Evolutionary conservation across 345 rosid genomes (phyloP).

Genomic region (Carallia brachiata): DNA sequence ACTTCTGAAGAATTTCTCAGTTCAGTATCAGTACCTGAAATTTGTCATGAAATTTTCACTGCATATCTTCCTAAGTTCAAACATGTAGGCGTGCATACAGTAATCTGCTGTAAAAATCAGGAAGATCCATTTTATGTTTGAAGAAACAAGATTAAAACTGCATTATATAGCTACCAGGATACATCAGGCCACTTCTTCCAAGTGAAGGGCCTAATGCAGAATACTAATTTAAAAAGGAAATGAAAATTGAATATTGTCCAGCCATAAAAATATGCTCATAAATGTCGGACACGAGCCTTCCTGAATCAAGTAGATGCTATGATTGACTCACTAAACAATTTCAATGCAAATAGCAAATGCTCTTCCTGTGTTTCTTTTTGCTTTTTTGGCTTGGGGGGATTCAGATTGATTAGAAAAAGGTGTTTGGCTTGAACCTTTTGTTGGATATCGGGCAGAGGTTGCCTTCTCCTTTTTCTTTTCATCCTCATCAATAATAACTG

Average conservation of each 20-base stretch:
- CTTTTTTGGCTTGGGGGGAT: not conserved
- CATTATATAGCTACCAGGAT: not conserved
- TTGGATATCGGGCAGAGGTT: conserved; percentile 14
- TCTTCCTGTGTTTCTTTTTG: too few relatives aligned
- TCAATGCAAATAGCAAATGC: too few relatives aligned
- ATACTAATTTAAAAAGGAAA: too few relatives aligned
- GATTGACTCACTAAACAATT: not conserved
- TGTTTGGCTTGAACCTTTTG: conserved; percentile 44
- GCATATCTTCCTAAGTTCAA: not conserved
- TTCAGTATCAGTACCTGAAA: conserved; percentile 31
- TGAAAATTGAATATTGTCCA: too few relatives aligned
- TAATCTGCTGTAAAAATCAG: not conserved
- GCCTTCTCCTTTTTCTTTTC: conserved; percentile 27
- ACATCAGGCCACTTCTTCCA: not conserved
- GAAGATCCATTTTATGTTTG: not conserved
- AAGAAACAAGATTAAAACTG: too few relatives aligned
- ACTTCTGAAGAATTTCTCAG: conserved; percentile 25
- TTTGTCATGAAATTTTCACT: conserved; percentile 9
- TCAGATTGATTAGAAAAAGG: not conserved
- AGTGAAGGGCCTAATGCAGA: not conserved
- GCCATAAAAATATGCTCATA: too few relatives aligned
- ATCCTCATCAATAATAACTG: conserved; percentile 46
- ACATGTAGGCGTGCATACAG: not conserved
- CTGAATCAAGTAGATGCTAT: not conserved
- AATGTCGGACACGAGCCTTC: not conserved